Conservation (phyloP, 441 rosid genomes). For the Hypseocharis bilobata region DNA sequence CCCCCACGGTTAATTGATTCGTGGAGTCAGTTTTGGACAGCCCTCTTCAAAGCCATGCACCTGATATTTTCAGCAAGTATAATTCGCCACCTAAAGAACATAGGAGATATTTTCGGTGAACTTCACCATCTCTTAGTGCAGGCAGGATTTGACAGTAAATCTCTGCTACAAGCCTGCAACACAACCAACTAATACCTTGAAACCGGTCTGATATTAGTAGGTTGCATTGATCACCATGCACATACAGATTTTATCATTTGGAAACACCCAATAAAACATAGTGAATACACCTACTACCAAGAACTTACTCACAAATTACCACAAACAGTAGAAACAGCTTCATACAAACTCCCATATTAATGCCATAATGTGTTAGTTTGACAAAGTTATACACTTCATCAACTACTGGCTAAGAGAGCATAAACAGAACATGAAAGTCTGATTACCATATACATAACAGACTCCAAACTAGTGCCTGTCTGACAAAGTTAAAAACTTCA, state of each 20-base stretch:
- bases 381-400: slow-evolving; percentile 5
- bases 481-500: not conserved
- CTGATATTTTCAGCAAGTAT: not conserved
- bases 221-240: not conserved
- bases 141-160: not conserved
- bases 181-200: not conserved
- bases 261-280: not conserved
- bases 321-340: not conserved
- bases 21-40: too few relatives aligned
- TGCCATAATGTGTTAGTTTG: not conserved
- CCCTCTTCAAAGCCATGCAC: not conserved
- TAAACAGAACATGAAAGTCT: not conserved
- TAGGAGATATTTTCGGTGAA: not conserved
- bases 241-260: not conserved
- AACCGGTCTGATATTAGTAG: not conserved
- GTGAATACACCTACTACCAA: not conserved
- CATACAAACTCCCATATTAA: not conserved
- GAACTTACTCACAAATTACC: not conserved
- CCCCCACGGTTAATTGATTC: too few relatives aligned
- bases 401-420: not conserved
- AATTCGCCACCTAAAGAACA: not conserved
- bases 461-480: too few relatives aligned
- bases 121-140: too few relatives aligned
- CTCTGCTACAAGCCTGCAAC: not conserved
- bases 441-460: not conserved